A percentile compares a stretch with the other conserved stretches of the same genome.
phyloP scores from a whole-genome alignment of 495 filamentous ascomycete species.

The Lepidopterella palustris region DNA sequence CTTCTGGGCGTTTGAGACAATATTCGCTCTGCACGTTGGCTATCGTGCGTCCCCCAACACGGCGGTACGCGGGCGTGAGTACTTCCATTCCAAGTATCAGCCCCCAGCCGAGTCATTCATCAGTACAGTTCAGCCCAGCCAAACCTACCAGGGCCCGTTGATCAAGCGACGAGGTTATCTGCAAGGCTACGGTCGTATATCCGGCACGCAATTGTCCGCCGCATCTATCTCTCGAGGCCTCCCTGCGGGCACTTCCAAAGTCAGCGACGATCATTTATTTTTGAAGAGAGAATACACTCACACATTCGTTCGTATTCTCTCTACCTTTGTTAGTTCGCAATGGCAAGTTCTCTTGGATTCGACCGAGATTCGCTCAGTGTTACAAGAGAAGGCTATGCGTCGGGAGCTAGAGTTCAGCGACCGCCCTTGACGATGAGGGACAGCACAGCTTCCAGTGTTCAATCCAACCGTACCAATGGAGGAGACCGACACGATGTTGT shows the following conservation, averaged over 20 bases:
- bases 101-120: constrained; percentile 1
- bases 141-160: neutral
- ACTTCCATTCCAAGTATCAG: neutral
- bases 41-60: neutral
- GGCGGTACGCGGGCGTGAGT: neutral
- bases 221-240: constrained; percentile 2
- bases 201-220: constrained; percentile 12
- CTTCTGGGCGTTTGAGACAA: neutral
- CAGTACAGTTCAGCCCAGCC: constrained; percentile 11
- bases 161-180: constrained; percentile 5
- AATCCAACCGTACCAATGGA: constrained; percentile 15
- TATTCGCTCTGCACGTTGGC: neutral
- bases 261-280: constrained; percentile 2
- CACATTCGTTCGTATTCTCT: constrained; percentile 2
- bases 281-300: neutral
- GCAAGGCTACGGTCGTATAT: constrained; percentile 15
- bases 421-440: constrained; percentile 15
- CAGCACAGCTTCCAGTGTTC: constrained; percentile 23
- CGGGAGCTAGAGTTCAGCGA: constrained; percentile 6
- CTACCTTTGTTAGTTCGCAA: neutral
- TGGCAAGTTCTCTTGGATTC: constrained; percentile 2
- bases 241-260: constrained; percentile 2
- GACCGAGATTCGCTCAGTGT: constrained; percentile 19
- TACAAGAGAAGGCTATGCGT: constrained; percentile 1
- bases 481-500: constrained; percentile 26